Base-by-base conservation (phyloP, 192 early-diverging fungal species). In the Coemansia sp. region DNA sequence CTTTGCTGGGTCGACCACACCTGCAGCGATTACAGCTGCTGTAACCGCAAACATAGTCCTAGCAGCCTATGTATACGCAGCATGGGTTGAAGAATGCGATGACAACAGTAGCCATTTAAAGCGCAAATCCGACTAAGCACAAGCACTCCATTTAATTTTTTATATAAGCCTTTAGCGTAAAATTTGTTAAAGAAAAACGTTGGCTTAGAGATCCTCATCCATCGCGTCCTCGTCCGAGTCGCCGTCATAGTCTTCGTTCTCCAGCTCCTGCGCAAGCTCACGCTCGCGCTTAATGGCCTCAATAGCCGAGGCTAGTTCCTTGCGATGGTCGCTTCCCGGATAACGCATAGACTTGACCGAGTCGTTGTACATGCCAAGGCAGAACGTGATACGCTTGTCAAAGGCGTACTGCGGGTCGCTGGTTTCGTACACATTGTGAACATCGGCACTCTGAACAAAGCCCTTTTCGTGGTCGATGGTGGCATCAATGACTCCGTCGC, bases 401-500 rank as follows among this genome's bases (percentile, higher is more conserved):
- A 97, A 99, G 1, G 96, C 94, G 48, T 84, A 78, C 71, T 98
- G 95, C 17, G 97, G 97, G 66, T 99, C 96, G 70, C 88, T 94
- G 46, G 96, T 99, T 8, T 92, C 89, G 73, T 99, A 99, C 62
- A 99, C 88, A 70, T 99, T 96, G 23, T 85, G 88, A 50, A 86
- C 90, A 82, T 98, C 97, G 79, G 94, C 92, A 65, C 88, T 90
- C 79, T 92, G 88, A 86, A 99, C 92, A 63, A 83, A 95, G 0
- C 95, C 96, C 60, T 86, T 87, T 68, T 94, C 89, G 70, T 99
- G 96, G 69, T 99, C 92, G 40, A 98, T 86, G 0, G 86, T 88
- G n/a, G 96, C 97, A 79, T 97, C 94, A 79, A 99, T 96, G 15
- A 99, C 96, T 55, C 96, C 97, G 66, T 99, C 97, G 53, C 94